Evolutionary conservation across 257 asterid species (phyloP), one percentile per base, ranked within the genome.

Genomic region (Cordia subcordata): DNA sequence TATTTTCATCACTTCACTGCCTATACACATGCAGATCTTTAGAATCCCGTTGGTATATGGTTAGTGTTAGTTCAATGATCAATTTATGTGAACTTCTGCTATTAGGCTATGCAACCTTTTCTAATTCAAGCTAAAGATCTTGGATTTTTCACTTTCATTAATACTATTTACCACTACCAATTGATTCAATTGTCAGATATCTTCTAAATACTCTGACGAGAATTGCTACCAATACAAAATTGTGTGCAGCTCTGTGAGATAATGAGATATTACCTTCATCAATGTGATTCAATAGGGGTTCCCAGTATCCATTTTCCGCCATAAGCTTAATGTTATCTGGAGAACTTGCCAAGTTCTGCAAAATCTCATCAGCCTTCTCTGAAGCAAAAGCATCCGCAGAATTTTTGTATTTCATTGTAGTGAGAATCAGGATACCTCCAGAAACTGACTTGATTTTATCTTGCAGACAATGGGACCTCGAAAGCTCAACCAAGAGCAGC

Each of bases 301-400:
- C 93, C 83, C 85, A 77, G 49, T 85, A 75, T 61, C 96, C 96
- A 17, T 83, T 82, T 70, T 88, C 95, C 62, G 95, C 95, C 95
- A 85, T 88, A 73, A 70, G 81, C 64, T 85, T 88, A 79, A 88
- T 83, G 75, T 88, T 85, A 55, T 55, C 61, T 0, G 83, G 73
- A 65, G 77, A 66, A 45, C 39, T 74, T 81, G 83, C 96, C 80
- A 88, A 71, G 65, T 84, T 85, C 76, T 70, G 81, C 61, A 88
- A 73, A 56, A 88, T 80, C 73, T 67, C 74, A 21, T 76, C 69
- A 45, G 85, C 88, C 51, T 59, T 79, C 69, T 76, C 92, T 16
- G 95, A 80, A 51, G 84, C 51, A 23, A 72, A 83, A 40, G 71
- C 72, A 60, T 85, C 93, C 4, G 38, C 5, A 4, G 88, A 63